These are phyloP conservation scores for Diaporthe nobilis DNA, from an alignment of 2,329 filamentous ascomycete species.

Conservation along the genomic window DNA sequence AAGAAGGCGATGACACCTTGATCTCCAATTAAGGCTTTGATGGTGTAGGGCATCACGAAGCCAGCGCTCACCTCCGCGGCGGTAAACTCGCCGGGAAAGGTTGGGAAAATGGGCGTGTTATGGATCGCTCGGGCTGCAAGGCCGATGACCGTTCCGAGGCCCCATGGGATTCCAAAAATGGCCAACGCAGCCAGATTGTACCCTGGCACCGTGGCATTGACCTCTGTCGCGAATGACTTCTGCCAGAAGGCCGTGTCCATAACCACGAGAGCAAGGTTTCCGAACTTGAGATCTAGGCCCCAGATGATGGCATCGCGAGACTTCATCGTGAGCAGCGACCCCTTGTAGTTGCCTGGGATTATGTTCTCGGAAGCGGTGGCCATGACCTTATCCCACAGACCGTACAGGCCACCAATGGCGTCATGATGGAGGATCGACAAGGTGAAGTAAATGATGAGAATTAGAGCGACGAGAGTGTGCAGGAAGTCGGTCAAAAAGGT, in stretches of 20 bases:
- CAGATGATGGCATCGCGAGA: slow-evolving; percentile 59
- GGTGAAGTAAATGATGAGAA: slow-evolving; percentile 64
- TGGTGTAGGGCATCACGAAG: slow-evolving; percentile 62
- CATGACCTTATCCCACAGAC: slow-evolving; percentile 62
- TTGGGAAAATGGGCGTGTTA: slow-evolving; percentile 60
- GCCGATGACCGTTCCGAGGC: slow-evolving; percentile 61
- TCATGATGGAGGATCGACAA: slow-evolving; percentile 59
- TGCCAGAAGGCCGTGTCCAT: slow-evolving; percentile 69
- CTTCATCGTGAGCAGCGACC: slow-evolving; percentile 64
- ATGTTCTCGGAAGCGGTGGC: slow-evolving; percentile 57
- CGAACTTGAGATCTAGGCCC: slow-evolving; percentile 62
- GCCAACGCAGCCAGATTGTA: slow-evolving; percentile 61
- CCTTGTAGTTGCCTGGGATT: slow-evolving; percentile 61
- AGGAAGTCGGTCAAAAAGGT: slow-evolving; percentile 64
- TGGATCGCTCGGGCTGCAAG: slow-evolving; percentile 60
- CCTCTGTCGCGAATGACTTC: slow-evolving; percentile 64
- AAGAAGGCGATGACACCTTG: slow-evolving; percentile 59
- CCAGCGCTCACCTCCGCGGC: slow-evolving; percentile 57
- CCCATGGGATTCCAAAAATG: slow-evolving; percentile 63
- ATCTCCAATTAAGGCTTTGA: slow-evolving; percentile 59
- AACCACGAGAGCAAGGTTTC: slow-evolving; percentile 63
- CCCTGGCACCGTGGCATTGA: slow-evolving; percentile 61
- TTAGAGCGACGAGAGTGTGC: slow-evolving; percentile 62
- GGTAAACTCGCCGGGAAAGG: slow-evolving; percentile 58
- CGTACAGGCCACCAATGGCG: slow-evolving; percentile 56